Evolutionary conservation across 2,329 filamentous ascomycete species (phyloP), one percentile per base, ranked within the genome.

Genomic region (Ceratocystiopsis sp.): DNA sequence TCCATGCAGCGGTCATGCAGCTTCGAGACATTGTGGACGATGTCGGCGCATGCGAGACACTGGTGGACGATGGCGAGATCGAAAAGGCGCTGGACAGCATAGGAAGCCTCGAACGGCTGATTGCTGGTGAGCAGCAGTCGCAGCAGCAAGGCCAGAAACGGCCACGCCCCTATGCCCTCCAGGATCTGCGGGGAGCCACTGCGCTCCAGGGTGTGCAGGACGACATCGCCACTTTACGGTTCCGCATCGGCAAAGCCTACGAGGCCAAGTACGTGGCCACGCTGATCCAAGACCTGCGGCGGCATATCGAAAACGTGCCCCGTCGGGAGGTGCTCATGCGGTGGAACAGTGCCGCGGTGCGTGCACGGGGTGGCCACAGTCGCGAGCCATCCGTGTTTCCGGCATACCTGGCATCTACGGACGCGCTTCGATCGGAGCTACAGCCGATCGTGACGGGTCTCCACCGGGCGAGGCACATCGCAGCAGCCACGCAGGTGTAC

Each of bases 191-290:
- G 50, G 73, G 74, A 5, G 74, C 93, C 29, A 80, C 77, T 42
- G 87, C 86, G 10, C 66, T 96, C 15, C 79, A 87, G 54, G 80
- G 85, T 0, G 76, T 94, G 14, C 78, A 78, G 43, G 71, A 78
- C 37, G 87, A 93, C 48, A 69, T 98, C 36, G 69, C 75, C 39
- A 74, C 78, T 33, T 63, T 98, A 40, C 78, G 85, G 45, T 74
- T 77, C 49, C 78, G 84, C 3, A 84, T 95, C 45, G 91, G 91
- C 18, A 86, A 81, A 58, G 83, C 79, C 0, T 96, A 87, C 55
- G 87, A 96, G 57, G 65, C 71, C 2, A 78, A 79, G 38, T 93
- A 96, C 53, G 67, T 91, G 29, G 74, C 78, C 46, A 74, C 83
- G 25, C 67, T 98, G 16, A 68, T 96, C 29, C 71, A 69, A 3